phyloP scores from a whole-genome alignment of 495 filamentous ascomycete species.

The Cercophora newfieldiana region DNA sequence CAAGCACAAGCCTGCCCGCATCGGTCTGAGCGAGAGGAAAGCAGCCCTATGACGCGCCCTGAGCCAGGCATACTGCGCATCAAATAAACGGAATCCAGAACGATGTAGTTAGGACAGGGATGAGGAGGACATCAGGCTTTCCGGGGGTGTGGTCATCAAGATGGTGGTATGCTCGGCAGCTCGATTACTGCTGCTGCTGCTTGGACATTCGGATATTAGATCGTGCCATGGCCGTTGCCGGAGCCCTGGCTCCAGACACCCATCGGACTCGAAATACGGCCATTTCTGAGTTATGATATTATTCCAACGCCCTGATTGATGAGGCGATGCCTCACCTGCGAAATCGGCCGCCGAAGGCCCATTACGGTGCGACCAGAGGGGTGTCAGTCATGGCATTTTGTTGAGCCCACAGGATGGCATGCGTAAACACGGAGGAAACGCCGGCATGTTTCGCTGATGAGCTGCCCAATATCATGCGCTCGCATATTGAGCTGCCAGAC shows the following conservation, averaged over 20 bases:
- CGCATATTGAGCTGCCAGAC: slow-evolving; percentile 18
- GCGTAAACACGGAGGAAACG: slow-evolving; percentile 10
- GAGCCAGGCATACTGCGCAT: slow-evolving; percentile 3
- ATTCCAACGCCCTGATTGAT: slow-evolving; percentile 15
- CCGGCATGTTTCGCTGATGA: neutral
- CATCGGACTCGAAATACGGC: slow-evolving; percentile 17
- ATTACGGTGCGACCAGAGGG: slow-evolving; percentile 6
- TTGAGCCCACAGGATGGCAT: slow-evolving; percentile 1
- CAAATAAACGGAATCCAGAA: neutral
- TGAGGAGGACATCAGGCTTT: neutral
- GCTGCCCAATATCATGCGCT: slow-evolving; percentile 18
- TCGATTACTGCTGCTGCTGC: slow-evolving; percentile 4
- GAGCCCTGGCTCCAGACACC: slow-evolving; percentile 1
- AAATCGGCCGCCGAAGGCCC: slow-evolving; percentile 14
- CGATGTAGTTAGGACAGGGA: neutral
- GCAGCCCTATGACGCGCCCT: slow-evolving; percentile 8
- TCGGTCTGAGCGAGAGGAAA: slow-evolving; percentile 1
- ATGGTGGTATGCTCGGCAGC: neutral
- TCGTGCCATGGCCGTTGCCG: slow-evolving; percentile 7
- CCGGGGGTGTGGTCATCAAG: neutral
- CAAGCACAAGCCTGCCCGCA: neutral
- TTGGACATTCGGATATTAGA: slow-evolving; percentile 20
- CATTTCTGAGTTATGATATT: slow-evolving; percentile 37
- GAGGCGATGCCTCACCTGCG: slow-evolving; percentile 5
- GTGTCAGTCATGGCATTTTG: slow-evolving; percentile 8